These are phyloP conservation scores for Neonectria coccinea DNA, from an alignment of 2,329 filamentous ascomycete genomes.

Conservation along the genomic window DNA sequence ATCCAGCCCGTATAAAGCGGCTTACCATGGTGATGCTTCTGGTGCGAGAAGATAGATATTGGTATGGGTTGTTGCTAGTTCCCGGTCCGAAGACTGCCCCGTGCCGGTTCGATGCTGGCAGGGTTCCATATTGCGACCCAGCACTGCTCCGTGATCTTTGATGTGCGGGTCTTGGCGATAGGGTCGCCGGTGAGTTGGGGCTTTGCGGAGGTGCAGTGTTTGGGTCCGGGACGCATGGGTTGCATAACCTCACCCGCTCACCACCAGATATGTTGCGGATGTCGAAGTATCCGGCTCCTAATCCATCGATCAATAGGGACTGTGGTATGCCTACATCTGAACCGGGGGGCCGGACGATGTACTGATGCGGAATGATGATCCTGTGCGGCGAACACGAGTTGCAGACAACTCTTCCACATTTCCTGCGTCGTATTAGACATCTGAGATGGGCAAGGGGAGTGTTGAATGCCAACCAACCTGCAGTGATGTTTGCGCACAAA, in stretches of 20 bases:
- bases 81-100: slow-evolving; percentile 52
- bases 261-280: slow-evolving; percentile 63
- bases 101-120: slow-evolving; percentile 49
- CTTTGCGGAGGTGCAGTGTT: slow-evolving; percentile 67
- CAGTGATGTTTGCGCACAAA: slow-evolving; percentile 94
- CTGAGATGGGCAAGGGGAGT: neutral
- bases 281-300: slow-evolving; percentile 56
- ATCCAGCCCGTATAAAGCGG: slow-evolving; percentile 18
- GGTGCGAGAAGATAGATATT: slow-evolving; percentile 48
- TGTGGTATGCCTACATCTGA: slow-evolving; percentile 54
- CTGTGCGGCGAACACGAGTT: slow-evolving; percentile 90
- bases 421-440: slow-evolving; percentile 60
- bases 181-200: slow-evolving; percentile 50
- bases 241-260: slow-evolving; percentile 70
- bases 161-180: slow-evolving; percentile 54
- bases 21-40: slow-evolving; percentile 66
- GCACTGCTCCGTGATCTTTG: slow-evolving; percentile 60
- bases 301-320: slow-evolving; percentile 53
- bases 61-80: slow-evolving; percentile 51
- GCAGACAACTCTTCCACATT: slow-evolving; percentile 94
- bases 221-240: slow-evolving; percentile 72
- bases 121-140: slow-evolving; percentile 48
- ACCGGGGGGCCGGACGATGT: slow-evolving; percentile 83
- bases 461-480: slow-evolving; percentile 65
- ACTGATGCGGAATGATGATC: slow-evolving; percentile 93